Percentiles rank a stretch among this genome's conserved stretches.
Evolutionary conservation across 2,329 filamentous ascomycete species (phyloP).

Genomic region (Colletotrichum navitas): DNA sequence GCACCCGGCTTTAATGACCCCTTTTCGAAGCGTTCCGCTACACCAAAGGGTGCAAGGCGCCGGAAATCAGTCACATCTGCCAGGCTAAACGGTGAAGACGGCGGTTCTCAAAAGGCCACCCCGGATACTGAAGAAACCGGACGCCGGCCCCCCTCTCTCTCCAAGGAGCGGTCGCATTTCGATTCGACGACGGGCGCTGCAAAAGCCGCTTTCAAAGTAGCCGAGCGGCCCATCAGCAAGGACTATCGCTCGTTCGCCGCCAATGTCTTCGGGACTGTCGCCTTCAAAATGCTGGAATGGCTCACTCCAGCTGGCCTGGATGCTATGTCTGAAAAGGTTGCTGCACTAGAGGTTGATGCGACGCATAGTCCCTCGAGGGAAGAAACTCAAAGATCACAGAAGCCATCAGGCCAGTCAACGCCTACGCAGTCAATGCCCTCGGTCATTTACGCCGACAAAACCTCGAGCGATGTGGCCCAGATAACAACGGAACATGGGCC

Average conservation of each 20-base stretch:
- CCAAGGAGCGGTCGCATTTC: slow-evolving; percentile 38
- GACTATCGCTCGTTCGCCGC: slow-evolving; percentile 72
- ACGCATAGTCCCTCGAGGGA: slow-evolving; percentile 30
- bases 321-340: slow-evolving; percentile 59
- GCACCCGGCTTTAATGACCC: slow-evolving; percentile 42
- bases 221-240: slow-evolving; percentile 62
- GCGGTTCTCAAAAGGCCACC: slow-evolving; percentile 1
- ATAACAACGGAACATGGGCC: slow-evolving; percentile 22
- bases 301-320: slow-evolving; percentile 70
- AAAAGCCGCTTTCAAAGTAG: slow-evolving; percentile 51
- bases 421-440: slow-evolving; percentile 30
- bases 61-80: slow-evolving; percentile 24
- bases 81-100: slow-evolving; percentile 16
- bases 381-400: slow-evolving; percentile 24
- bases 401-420: slow-evolving; percentile 35
- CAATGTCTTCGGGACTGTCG: slow-evolving; percentile 73
- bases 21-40: slow-evolving; percentile 33
- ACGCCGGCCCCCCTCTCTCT: not conserved
- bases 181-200: slow-evolving; percentile 39
- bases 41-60: slow-evolving; percentile 28
- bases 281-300: slow-evolving; percentile 79
- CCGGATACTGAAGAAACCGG: slow-evolving; percentile 13
- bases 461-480: slow-evolving; percentile 37
- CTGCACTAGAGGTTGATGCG: slow-evolving; percentile 47
- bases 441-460: slow-evolving; percentile 42